These are phyloP conservation scores for Fraxinus platypoda DNA, from an alignment of 305 asterid genomes.

Conservation along the genomic window DNA sequence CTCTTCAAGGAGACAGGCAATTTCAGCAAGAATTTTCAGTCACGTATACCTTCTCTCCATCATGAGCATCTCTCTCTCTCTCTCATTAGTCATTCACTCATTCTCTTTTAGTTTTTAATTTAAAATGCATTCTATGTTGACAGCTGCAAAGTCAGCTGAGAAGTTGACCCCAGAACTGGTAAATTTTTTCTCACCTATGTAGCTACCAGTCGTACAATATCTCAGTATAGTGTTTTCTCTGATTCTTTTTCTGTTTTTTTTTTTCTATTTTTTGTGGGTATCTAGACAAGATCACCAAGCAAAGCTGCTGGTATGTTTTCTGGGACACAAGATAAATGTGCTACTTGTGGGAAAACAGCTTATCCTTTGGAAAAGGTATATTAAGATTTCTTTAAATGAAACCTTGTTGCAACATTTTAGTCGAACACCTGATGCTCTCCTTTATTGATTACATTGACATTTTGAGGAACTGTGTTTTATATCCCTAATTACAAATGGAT, in stretches of 20 bases:
- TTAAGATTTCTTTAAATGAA: background rate
- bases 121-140: background rate
- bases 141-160: constrained; percentile 20
- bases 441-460: background rate
- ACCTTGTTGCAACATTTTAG: background rate
- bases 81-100: background rate
- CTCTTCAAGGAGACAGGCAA: constrained; percentile 50
- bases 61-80: background rate
- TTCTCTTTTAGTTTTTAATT: background rate
- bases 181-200: background rate
- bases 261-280: background rate
- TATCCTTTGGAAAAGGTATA: constrained; percentile 80
- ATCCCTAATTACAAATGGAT: background rate
- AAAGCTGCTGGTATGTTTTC: constrained; percentile 63
- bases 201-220: background rate
- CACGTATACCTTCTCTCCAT: background rate
- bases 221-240: background rate
- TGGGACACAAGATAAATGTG: constrained; percentile 82
- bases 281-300: constrained; percentile 58
- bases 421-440: background rate
- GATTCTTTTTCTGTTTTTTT: background rate
- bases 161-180: constrained; percentile 13
- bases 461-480: background rate
- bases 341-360: constrained; percentile 64
- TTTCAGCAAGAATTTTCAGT: constrained; percentile 21